A percentile compares a stretch with the other conserved stretches of the same genome.
Evolutionary conservation across 345 rosid species (phyloP).

Genomic region (Ceriops zippeliana): DNA sequence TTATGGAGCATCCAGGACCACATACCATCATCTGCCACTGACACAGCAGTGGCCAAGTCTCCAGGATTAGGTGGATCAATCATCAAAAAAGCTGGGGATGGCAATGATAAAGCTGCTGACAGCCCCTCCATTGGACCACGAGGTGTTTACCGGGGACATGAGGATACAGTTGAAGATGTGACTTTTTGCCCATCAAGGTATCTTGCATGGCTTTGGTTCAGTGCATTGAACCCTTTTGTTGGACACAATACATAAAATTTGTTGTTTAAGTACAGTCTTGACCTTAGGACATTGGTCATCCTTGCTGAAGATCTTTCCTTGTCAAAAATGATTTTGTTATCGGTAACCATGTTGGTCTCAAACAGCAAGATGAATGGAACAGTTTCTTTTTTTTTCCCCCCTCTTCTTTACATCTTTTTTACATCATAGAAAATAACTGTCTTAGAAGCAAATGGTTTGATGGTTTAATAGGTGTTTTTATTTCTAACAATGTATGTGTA

Average conservation of each 20-base stretch:
- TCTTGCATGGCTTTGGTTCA: constrained; percentile 15
- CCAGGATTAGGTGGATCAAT: constrained; percentile 72
- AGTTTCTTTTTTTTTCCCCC: too few species aligned
- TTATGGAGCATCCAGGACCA: constrained; percentile 99
- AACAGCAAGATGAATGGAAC: too few species aligned
- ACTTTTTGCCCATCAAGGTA: constrained; percentile 95
- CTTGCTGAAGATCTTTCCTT: too few species aligned
- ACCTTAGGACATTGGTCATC: too few species aligned
- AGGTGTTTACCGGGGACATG: constrained; percentile 86
- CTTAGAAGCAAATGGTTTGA: background rate
- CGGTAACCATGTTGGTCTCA: too few species aligned
- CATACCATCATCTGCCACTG: constrained; percentile 61
- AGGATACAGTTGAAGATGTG: constrained; percentile 97
- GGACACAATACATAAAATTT: background rate
- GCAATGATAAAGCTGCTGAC: constrained; percentile 58
- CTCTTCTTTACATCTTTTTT: too few species aligned
- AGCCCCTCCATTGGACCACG: constrained; percentile 90
- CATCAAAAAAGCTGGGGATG: constrained; percentile 64
- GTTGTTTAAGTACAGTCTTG: too few species aligned
- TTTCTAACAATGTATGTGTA: constrained; percentile 28
- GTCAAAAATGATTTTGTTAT: too few species aligned
- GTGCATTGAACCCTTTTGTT: background rate
- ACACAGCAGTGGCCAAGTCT: constrained; percentile 55
- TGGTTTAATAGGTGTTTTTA: background rate
- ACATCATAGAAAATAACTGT: too few species aligned